Evolutionary conservation across 257 asterid genomes (phyloP), one percentile per base, ranked within the genome.

Genomic region (Solanum ahanhuiri): DNA sequence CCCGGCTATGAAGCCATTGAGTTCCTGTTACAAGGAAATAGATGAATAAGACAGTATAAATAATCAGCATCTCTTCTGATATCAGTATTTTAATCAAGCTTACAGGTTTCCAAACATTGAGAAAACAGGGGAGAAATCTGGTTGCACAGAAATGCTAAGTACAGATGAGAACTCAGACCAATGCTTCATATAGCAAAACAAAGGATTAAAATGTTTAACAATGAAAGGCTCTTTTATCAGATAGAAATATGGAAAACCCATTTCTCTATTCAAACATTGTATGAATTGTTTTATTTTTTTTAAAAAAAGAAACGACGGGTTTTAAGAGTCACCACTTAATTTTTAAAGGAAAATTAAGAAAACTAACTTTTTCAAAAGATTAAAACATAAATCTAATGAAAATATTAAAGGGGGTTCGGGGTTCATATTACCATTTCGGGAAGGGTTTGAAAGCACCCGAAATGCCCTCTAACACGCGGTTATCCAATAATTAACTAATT

Each of bases 1-100:
- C 93, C 85, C 98, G 93, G 85, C 98, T 92, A 75, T 95, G 98
- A 90, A 96, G 98, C 99, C 99, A 96, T 89, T 95, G 99, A 85
- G 94, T 94, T 90, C 97, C 98, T 96, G 91, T 87, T 18, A 89
- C 83, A 86, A 73, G 57, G 86, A 71, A 66, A 66, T 85, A 86
- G 82, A 60, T 43, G 39, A 77, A 77, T 77, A 77, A 25, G 15
- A 77, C 64, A 1, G 64, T 45, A 25, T 43, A 45, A 25, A 45
- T 28, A 77, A 41, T 43, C 64, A 10, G 18, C 25, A 25, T 43
- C 9, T 43, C 64, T 43, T 25, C 83, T 77, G 37, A 8, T 77
- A 77, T 77, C 83, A 77, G 39, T 43, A 77, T 7, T 77, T 77
- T 77, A 77, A 20, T 34, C 23, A 77, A 77, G 23, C 35, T 43